A percentile compares a stretch with the other conserved stretches of the same genome.
Evolutionary conservation across 2,329 filamentous ascomycete species (phyloP).

Genomic region (Fusarium temperatum): DNA sequence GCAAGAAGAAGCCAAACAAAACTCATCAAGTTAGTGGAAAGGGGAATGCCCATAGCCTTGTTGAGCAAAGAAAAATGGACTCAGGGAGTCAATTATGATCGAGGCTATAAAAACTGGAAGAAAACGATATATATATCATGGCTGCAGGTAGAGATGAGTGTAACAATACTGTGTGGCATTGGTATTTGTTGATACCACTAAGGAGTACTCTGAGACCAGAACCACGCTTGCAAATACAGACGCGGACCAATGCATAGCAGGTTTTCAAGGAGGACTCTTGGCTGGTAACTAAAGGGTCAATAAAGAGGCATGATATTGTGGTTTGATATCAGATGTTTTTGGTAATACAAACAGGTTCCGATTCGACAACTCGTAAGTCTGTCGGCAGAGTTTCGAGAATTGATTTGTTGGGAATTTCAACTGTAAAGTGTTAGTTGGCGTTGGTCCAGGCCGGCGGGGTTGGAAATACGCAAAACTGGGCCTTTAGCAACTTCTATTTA

Average conservation of each 20-base stretch:
- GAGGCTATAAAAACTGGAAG: not conserved
- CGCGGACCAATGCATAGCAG: not conserved
- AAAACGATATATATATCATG: slow-evolving; percentile 8
- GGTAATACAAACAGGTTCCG: not conserved
- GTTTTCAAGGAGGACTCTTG: not conserved
- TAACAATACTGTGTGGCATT: not conserved
- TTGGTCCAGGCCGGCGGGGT: not conserved
- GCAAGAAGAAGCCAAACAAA: slow-evolving; percentile 57
- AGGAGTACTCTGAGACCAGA: not conserved
- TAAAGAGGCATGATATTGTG: not conserved
- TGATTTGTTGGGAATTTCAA: slow-evolving; percentile 14
- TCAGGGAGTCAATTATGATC: not conserved
- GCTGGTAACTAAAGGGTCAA: not conserved
- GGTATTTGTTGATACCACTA: not conserved
- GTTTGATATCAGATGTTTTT: not conserved
- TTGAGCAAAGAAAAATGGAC: not conserved
- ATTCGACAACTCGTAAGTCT: not conserved
- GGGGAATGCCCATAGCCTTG: not conserved
- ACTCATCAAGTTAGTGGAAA: slow-evolving; percentile 40
- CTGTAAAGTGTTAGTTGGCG: not conserved
- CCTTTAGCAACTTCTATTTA: not conserved
- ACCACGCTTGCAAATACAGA: not conserved
- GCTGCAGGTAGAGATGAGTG: slow-evolving; percentile 11
- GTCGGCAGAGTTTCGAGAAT: not conserved
- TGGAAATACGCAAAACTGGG: not conserved